Evolutionary conservation across 768 basidiomycete species (phyloP), one percentile per base, ranked within the genome.

Genomic region (Leccinum longicurvipes): DNA sequence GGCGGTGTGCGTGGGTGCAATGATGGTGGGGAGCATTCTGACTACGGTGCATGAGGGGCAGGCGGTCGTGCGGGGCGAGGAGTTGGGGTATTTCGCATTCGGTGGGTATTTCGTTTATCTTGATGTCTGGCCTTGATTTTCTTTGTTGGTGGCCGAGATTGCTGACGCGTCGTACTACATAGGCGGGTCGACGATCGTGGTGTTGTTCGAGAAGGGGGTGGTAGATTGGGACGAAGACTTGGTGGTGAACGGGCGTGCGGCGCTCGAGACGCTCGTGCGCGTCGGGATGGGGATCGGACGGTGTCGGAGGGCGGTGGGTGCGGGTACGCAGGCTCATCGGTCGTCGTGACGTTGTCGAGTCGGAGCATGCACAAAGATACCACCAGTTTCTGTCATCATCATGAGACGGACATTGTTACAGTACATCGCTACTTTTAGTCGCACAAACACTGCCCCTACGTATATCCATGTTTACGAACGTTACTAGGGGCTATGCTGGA

Each of bases 31-130:
- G 10, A 91, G 86, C 57, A 98, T 98, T 67, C 71, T 84, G 63
- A 90, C 87, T 5, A 93, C 93, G 0, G 88, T 93, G n/a, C 63
- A 86, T 47, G 91, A 95, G 63, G 94, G 94, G 1, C 82, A 96
- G 21, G 62, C 75, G 0, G 85, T 98, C 58, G 79, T 79, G 64
- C 83, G 91, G 12, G 94, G 94, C 2, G 82, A 98, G 58, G 96
- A 98, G 66, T 83, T 96, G 65, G 91, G 93, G 1, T 96, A 91
- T 67, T 98, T 98, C 65, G 94, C 93, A 0, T 98, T 98, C 63
- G 96, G 95, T 91, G 51, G 4, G 84, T 75, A 6, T 50, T 11
- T 21, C 23, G 23, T 44, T 24, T 17, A 31, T 29, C 11, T 29
- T 11, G 29, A 12, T 5, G 31, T 2, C 3, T 56, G 48, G 36